Conservation (phyloP, 192 early-diverging fungal species). For the Coemansia sp. region DNA sequence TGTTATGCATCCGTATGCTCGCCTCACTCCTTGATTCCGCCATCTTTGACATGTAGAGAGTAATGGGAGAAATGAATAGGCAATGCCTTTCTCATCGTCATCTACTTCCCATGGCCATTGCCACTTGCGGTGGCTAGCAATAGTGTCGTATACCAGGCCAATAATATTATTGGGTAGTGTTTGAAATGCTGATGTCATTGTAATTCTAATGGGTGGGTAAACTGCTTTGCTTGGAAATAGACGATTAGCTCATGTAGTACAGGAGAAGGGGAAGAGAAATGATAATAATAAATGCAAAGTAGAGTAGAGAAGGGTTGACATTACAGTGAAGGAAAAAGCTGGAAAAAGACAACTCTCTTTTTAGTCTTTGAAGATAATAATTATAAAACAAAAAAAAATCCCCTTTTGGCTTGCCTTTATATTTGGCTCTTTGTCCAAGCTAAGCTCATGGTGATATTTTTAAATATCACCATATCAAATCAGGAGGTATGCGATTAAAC, state of each 20-base stretch:
- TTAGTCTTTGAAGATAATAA: not conserved
- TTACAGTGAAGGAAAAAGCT: not conserved
- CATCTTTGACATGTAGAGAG: slow-evolving; percentile 1
- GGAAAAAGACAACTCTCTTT: not conserved
- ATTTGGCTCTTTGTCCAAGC: not conserved
- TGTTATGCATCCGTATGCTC: not conserved
- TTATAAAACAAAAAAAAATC: not conserved
- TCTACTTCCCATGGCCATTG: slow-evolving; percentile 4
- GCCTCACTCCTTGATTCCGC: not conserved
- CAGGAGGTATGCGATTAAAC: not conserved
- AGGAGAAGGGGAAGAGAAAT: not conserved
- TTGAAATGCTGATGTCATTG: not conserved
- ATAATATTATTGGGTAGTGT: not conserved
- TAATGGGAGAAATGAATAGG: not conserved
- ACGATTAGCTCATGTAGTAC: not conserved
- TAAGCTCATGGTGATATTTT: not conserved
- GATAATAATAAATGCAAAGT: not conserved
- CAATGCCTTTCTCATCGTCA: not conserved
- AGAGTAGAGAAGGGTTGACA: not conserved
- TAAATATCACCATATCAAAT: not conserved
- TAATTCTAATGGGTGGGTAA: not conserved
- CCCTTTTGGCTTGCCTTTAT: not conserved
- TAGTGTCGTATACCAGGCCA: not conserved
- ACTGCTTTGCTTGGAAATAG: not conserved
- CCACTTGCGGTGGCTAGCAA: not conserved